Base-by-base conservation (phyloP, 1,284 basidiomycete species). In the Paramarasmius palmivorus region DNA sequence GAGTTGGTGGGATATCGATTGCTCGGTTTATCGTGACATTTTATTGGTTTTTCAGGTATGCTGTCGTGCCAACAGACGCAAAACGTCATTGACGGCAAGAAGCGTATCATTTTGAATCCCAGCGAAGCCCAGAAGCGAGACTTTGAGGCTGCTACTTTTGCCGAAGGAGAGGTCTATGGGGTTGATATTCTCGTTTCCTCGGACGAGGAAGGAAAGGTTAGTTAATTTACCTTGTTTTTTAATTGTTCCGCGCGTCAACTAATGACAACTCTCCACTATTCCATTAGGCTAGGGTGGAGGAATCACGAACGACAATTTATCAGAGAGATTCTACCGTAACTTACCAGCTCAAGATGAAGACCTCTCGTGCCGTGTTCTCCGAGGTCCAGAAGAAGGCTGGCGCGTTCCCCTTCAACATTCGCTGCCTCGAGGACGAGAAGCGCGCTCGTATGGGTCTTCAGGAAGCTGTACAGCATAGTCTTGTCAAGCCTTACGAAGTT, bases 341-440 rank as follows among this genome's bases (percentile, higher is more conserved):
- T 49, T 99, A 98, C 77, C 92, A 95, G 70, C 83, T 98, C 66
- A 99, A 98, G 81, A 90, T 97, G 87, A 97, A 96, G 78, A 96
- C 92, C 52, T 95, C 95, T 50, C 89, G 96, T 62, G 85, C 90
- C 32, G 90, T 97, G 45, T 98, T 97, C 75, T 90, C 90, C 49
- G 96, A 98, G 74, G 92, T 98, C 65, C 92, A 96, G 74, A 96
- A 95, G 81, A 98, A 98, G 73, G 92, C 96, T 34, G 96, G 95
- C 25, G 83, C 93, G 6, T 99, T 99, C 87, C 96, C 96, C 41
- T 98, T 99, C 83, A 98, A 95, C 67, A 82, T 99, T 58, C 91
- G 96, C 60, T 82, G 82, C 51, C 81, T 99, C 57, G 96, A 98
- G 57, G 95, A 99, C 67, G 95, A 98, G 79, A 94, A 95, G 75